Evolutionary conservation across 2,329 filamentous ascomycete species (phyloP).

Genomic region (Cladobotryum mycophilum): DNA sequence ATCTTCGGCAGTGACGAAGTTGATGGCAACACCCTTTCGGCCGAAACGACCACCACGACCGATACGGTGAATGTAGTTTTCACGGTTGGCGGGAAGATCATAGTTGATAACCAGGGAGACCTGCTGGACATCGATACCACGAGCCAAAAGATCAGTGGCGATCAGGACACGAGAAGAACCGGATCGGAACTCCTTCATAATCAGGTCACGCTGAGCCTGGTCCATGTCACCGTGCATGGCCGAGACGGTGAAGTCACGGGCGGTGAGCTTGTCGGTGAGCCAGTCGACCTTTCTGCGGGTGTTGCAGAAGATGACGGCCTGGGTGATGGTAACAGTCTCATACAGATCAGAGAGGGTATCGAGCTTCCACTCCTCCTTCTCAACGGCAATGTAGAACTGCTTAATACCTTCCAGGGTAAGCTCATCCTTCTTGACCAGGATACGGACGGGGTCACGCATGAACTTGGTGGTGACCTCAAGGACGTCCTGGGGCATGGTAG

Average conservation of each 20-base stretch:
- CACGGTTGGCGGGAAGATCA: constrained; percentile 95
- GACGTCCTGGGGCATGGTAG: constrained; percentile 98
- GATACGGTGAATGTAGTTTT: constrained; percentile 99
- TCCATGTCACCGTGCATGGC: constrained; percentile 99
- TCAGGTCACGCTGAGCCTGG: constrained; percentile 93
- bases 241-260: constrained; percentile 97
- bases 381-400: constrained; percentile 99
- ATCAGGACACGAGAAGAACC: constrained; percentile 98
- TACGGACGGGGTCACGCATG: constrained; percentile 98
- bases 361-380: constrained; percentile 99
- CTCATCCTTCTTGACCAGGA: constrained; percentile 99
- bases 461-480: constrained; percentile 99
- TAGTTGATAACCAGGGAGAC: constrained; percentile 99
- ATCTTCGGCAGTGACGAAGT: constrained; percentile 99
- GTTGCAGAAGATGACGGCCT: constrained; percentile 99
- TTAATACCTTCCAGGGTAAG: constrained; percentile 99
- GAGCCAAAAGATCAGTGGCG: constrained; percentile 92
- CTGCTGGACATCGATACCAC: constrained; percentile 99
- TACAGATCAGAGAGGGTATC: constrained; percentile 98
- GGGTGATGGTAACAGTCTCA: constrained; percentile 98
- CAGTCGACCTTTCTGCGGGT: constrained; percentile 99
- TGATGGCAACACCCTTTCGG: constrained; percentile 99
- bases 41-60: constrained; percentile 99
- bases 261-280: constrained; percentile 98
- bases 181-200: constrained; percentile 99